phyloP scores from a whole-genome alignment of 192 early-diverging fungal genomes.

The Entrophospora sp. region DNA sequence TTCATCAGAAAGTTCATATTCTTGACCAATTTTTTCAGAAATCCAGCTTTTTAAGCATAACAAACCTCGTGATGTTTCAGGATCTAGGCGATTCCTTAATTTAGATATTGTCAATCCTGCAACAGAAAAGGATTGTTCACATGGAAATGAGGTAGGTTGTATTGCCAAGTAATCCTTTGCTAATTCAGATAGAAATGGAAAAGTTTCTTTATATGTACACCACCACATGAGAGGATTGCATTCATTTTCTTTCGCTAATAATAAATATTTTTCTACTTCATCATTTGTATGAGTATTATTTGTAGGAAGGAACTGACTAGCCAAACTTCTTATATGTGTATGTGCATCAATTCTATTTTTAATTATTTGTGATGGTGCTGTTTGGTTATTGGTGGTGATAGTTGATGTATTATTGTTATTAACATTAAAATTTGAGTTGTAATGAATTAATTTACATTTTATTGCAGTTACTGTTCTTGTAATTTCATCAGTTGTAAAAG shows the following conservation, averaged over 20 bases:
- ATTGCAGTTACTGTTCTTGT: not conserved
- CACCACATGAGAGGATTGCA: not conserved
- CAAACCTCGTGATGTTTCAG: not conserved
- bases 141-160: not conserved
- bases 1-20: too few species aligned
- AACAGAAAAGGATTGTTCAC: too few species aligned
- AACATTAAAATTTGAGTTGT: not conserved
- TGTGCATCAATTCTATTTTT: not conserved
- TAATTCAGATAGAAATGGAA: not conserved
- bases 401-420: not conserved
- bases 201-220: not conserved
- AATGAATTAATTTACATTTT: not conserved
- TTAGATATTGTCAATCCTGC: not conserved
- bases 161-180: not conserved
- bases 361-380: not conserved
- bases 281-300: not conserved
- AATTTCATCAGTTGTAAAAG: not conserved
- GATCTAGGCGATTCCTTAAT: not conserved
- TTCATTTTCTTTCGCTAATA: not conserved
- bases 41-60: not conserved
- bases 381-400: too few species aligned
- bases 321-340: not conserved
- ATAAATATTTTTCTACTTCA: constrained; percentile 1
- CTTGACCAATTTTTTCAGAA: not conserved
- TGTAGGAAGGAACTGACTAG: not conserved